Conservation (phyloP, 345 rosid genomes). For the Eutrema heterophyllum region DNA sequence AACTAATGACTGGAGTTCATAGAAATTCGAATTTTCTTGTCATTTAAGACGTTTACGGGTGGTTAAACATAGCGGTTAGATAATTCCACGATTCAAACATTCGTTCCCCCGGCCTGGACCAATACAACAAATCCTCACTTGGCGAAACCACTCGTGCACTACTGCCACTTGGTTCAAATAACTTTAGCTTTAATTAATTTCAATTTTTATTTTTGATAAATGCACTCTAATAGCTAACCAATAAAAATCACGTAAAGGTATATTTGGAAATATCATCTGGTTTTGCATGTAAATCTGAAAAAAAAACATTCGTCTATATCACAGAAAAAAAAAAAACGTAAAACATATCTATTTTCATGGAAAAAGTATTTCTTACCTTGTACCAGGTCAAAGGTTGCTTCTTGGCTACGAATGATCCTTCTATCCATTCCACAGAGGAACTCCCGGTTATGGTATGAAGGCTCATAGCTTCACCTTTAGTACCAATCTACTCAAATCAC, state of each 20-base stretch:
- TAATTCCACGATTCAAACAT: neutral
- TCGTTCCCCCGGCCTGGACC: too few relatives aligned
- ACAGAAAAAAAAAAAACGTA: neutral
- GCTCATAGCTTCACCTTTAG: constrained; percentile 63
- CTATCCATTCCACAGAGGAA: constrained; percentile 51
- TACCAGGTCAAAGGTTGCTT: constrained; percentile 70
- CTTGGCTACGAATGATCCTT: constrained; percentile 34
- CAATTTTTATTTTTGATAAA: neutral
- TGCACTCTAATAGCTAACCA: neutral
- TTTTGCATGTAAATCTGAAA: neutral
- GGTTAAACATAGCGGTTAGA: neutral
- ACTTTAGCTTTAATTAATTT: neutral
- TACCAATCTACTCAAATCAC: constrained; percentile 51
- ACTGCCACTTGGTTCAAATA: neutral
- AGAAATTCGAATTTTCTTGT: neutral
- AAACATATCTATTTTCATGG: neutral
- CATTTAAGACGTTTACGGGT: neutral
- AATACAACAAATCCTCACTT: too few relatives aligned
- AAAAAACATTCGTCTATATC: neutral
- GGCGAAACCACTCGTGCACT: too few relatives aligned
- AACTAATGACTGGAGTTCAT: neutral
- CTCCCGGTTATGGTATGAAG: constrained; percentile 44
- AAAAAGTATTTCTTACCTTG: constrained; percentile 44
- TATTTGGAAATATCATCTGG: neutral
- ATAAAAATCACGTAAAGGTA: neutral